phyloP scores from a whole-genome alignment of 768 basidiomycete species.

The Boletus tomentosulus region DNA sequence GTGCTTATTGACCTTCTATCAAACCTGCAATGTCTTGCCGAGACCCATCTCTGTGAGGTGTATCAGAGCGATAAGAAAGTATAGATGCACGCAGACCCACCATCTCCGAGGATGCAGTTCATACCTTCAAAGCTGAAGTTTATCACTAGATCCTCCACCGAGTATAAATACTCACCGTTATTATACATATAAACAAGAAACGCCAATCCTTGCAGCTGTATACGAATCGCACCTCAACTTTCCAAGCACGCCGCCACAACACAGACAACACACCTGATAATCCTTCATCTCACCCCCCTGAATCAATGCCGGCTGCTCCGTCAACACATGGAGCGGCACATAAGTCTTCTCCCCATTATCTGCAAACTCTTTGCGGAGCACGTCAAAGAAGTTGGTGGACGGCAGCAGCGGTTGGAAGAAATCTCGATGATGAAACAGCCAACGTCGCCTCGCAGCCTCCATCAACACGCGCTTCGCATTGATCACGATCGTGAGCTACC shows the following conservation, averaged over 20 bases:
- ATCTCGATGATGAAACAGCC: conserved; percentile 42
- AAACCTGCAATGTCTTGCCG: conserved; percentile 60
- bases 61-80: neutral
- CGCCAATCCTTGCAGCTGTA: conserved; percentile 56
- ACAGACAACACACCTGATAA: conserved; percentile 50
- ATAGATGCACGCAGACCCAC: conserved; percentile 30
- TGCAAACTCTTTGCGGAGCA: conserved; percentile 29
- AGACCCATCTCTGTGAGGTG: conserved; percentile 50
- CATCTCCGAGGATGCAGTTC: conserved; percentile 72
- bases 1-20: neutral
- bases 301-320: conserved; percentile 48
- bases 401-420: conserved; percentile 49
- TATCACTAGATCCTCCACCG: neutral
- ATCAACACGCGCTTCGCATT: conserved; percentile 35
- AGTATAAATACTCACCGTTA: conserved; percentile 43
- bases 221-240: neutral
- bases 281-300: conserved; percentile 62
- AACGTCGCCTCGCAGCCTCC: conserved; percentile 42
- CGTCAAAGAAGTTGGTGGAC: conserved; percentile 35
- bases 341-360: conserved; percentile 29
- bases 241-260: neutral
- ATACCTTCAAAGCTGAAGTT: conserved; percentile 38
- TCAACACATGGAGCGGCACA: conserved; percentile 37
- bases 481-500: conserved; percentile 39
- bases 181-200: conserved; percentile 64